Percentiles rank a stretch among this genome's conserved stretches.
phyloP scores from a whole-genome alignment of 2,329 filamentous ascomycete genomes.

The Remersonia thermophila region DNA sequence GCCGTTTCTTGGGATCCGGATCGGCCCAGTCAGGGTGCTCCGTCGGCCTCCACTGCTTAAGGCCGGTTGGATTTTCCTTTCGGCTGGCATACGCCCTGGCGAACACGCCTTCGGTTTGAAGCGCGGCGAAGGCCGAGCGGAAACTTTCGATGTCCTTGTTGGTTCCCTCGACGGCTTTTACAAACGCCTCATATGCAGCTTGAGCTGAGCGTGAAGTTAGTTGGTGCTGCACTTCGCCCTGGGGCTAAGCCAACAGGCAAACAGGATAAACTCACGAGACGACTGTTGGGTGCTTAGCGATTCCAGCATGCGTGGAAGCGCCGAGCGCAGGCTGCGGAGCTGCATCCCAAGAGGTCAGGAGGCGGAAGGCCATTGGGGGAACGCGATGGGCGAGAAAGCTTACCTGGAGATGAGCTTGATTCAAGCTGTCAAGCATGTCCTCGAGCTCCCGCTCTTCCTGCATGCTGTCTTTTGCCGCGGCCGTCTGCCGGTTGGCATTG shows the following conservation, averaged over 20 bases:
- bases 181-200: conserved; percentile 33
- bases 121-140: conserved; percentile 32
- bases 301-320: conserved; percentile 38
- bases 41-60: conserved; percentile 45
- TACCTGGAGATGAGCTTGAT: conserved; percentile 44
- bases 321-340: conserved; percentile 36
- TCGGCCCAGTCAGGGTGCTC: conserved; percentile 48
- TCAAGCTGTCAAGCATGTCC: conserved; percentile 37
- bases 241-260: too few species aligned
- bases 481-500: conserved; percentile 12
- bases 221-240: background rate
- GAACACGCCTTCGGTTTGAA: conserved; percentile 37
- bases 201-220: conserved; percentile 32
- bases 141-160: conserved; percentile 41
- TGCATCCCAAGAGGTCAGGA: conserved; percentile 18
- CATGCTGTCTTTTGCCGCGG: conserved; percentile 14
- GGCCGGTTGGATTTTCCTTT: conserved; percentile 40
- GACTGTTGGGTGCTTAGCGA: conserved; percentile 38
- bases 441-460: conserved; percentile 39
- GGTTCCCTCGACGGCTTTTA: conserved; percentile 34
- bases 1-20: conserved; percentile 6
- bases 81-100: conserved; percentile 41
- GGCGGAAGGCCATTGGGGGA: background rate
- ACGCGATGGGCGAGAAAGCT: conserved; percentile 4
- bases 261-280: conserved; percentile 32